Conservation (phyloP, 768 basidiomycete genomes). For the Grammothele lineata region DNA sequence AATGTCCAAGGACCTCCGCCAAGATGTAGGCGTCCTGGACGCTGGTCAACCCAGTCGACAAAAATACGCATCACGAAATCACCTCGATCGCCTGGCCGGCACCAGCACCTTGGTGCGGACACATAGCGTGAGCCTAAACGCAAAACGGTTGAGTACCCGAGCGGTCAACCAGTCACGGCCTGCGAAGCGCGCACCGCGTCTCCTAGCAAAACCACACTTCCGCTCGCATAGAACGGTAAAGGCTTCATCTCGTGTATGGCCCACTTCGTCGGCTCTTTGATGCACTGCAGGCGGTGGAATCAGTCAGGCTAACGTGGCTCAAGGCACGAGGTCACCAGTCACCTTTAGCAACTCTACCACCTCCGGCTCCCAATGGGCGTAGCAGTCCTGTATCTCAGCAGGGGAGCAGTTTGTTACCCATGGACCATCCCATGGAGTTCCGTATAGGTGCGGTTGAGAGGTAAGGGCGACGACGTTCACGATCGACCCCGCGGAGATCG, state of each 20-base stretch:
- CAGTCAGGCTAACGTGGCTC: too few species aligned
- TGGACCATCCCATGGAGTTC: constrained; percentile 17
- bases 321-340: too few species aligned
- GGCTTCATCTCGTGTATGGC: constrained; percentile 27
- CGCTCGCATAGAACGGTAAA: constrained; percentile 21
- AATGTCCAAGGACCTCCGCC: constrained; percentile 24
- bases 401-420: constrained; percentile 24
- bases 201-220: constrained; percentile 26
- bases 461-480: constrained; percentile 44
- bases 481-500: constrained; percentile 39
- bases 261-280: constrained; percentile 28
- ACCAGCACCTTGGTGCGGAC: constrained; percentile 30
- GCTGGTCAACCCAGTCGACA: neutral
- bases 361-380: constrained; percentile 27
- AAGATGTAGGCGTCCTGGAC: constrained; percentile 30
- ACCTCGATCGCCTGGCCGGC: constrained; percentile 34
- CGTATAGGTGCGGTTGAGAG: constrained; percentile 33
- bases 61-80: neutral
- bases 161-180: too few species aligned
- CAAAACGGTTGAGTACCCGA: too few species aligned
- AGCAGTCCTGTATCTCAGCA: constrained; percentile 25
- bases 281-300: too few species aligned
- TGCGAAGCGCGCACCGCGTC: constrained; percentile 24
- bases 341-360: constrained; percentile 24
- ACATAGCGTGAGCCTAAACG: constrained; percentile 30